phyloP scores from a whole-genome alignment of 306 rosid species.

The Cucumis melo region DNA sequence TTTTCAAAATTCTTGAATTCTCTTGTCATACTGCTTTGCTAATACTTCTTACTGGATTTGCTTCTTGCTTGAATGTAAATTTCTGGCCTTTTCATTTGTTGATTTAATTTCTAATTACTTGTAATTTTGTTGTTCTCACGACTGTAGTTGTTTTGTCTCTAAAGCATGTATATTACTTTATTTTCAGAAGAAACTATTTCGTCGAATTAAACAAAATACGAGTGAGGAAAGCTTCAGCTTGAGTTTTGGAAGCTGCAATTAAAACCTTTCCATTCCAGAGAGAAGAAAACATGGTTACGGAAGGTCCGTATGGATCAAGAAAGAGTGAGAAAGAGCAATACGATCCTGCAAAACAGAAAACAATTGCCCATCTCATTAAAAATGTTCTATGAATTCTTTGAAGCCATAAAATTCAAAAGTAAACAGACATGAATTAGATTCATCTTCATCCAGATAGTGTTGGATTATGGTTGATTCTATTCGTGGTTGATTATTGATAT shows the following conservation, averaged over 20 bases:
- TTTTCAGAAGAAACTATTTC: background rate
- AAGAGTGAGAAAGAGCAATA: no score
- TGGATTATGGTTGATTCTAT: no score
- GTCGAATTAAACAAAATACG: background rate
- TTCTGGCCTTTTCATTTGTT: background rate
- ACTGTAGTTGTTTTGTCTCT: background rate
- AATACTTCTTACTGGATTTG: background rate
- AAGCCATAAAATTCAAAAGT: background rate
- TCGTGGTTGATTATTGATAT: background rate
- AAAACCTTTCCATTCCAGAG: background rate
- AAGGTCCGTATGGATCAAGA: no score
- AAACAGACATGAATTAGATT: background rate
- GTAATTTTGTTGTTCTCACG: background rate
- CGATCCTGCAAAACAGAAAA: no score
- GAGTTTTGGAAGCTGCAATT: background rate
- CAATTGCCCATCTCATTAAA: background rate
- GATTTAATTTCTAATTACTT: background rate
- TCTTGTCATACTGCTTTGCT: background rate
- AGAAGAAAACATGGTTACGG: background rate
- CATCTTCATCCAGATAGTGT: background rate
- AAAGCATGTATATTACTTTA: background rate
- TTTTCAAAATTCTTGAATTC: conserved; percentile 10
- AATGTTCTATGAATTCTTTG: background rate
- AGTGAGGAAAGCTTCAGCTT: background rate
- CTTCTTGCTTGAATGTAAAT: background rate